These are phyloP conservation scores for Phytophthora crassamura DNA, from an alignment of 352 stramenopile genomes.

Conservation along the genomic window DNA sequence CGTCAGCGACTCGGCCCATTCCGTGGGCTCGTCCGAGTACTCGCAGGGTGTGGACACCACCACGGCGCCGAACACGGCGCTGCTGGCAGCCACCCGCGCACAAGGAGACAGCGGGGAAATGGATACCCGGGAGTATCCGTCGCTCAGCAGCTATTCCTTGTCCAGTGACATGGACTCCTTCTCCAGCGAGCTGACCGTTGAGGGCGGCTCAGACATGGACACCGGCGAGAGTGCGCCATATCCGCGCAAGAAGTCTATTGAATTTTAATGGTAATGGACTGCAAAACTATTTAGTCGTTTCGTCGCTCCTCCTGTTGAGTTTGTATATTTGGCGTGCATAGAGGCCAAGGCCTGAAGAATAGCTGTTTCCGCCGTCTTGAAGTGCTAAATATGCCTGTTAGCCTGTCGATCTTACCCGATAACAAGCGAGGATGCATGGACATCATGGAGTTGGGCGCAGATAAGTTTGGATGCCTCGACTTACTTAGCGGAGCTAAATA, in stretches of 20 bases:
- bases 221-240: conserved; percentile 20
- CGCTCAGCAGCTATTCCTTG: conserved; percentile 32
- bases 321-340: too few relatives aligned
- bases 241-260: conserved; percentile 56
- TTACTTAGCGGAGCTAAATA: conserved; percentile 25
- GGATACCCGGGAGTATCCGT: conserved; percentile 14
- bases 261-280: conserved; percentile 43
- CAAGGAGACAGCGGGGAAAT: conserved; percentile 19
- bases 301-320: conserved; percentile 7
- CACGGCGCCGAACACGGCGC: conserved; percentile 18
- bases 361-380: not conserved
- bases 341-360: too few relatives aligned
- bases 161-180: conserved; percentile 50
- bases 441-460: conserved; percentile 10
- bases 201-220: conserved; percentile 36
- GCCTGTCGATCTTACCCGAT: conserved; percentile 15
- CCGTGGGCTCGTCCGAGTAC: conserved; percentile 36
- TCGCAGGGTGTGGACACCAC: conserved; percentile 41
- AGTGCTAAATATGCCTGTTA: conserved; percentile 19
- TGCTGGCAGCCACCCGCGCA: conserved; percentile 9
- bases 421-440: not conserved
- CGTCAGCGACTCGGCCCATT: conserved; percentile 36
- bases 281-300: conserved; percentile 18
- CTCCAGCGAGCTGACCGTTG: conserved; percentile 44
- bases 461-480: conserved; percentile 13